Evolutionary conservation across 805 yeast genomes (phyloP), one percentile per base, ranked within the genome.

Genomic region (Yamadazyma scolyti): DNA sequence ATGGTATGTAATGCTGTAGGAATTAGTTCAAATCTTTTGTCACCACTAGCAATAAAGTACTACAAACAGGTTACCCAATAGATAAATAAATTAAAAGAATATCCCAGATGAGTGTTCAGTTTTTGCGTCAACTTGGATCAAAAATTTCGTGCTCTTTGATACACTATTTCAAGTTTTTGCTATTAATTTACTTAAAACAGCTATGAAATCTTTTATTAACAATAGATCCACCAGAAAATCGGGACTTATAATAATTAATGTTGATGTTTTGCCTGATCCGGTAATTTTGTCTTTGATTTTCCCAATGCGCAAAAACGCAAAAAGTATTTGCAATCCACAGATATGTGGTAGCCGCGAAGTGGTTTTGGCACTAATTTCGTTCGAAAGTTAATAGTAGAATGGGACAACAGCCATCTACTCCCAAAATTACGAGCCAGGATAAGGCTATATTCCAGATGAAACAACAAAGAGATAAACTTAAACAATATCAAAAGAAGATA

Each of bases 401-500:
- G 72, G 72, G 72, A 23, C 64, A 61, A 31, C 63, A 57, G 41
- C 46, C 65, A 23, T 48, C 65, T 11, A 65, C 75, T 13, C 69
- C 73, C 30, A 79, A 75, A 49, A 77, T 90, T 12, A 86, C 95
- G 5, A 69, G 79, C 21, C 89, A 88, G 45, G 98, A 93, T 50
- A 75, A 68, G 48, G 96, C 97, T 0, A 74, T 93, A 8, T 68
- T 87, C 42, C 93, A 89, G 50, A 68, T 93, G 44, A 93, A 93
- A 53, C 64, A 83, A 22, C 97, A 94, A 46, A 68, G 96, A 38
- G 98, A 93, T 57, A 81, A 80, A 41, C 68, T 93, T 14, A 75
- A 75, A 43, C 84, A 82, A 54, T 84, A 88, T 42, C 83, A 78
- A 46, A 62, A 62, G 27, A 74, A 76, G 37, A 71, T 89, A 21